Evolutionary conservation across 2,329 filamentous ascomycete genomes (phyloP).

Genomic region (Endoconidiophora polonica): DNA sequence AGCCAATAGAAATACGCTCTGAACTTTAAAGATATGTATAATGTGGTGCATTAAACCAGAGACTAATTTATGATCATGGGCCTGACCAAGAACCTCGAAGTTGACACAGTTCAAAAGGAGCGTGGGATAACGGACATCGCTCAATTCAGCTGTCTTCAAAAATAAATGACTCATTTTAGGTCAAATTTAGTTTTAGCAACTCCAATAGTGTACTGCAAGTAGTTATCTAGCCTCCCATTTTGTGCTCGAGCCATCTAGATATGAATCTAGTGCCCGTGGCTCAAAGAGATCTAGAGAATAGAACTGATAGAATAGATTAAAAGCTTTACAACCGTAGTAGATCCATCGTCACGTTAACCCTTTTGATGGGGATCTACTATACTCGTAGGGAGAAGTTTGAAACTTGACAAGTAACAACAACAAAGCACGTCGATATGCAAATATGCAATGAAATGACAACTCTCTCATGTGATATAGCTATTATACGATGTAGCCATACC

Average conservation of each 20-base stretch:
- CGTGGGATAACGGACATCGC: neutral
- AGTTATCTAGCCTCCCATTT: too few relatives aligned
- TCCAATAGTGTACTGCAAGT: too few relatives aligned
- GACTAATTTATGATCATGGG: neutral
- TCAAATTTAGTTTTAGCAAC: too few relatives aligned
- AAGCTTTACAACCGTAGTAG: neutral
- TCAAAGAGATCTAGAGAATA: neutral
- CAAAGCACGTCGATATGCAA: too few relatives aligned
- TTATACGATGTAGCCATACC: too few relatives aligned
- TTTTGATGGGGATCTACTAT: neutral
- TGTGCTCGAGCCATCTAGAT: too few relatives aligned
- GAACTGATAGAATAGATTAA: neutral
- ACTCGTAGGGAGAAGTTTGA: neutral
- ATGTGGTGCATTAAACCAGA: neutral
- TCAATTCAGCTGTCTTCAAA: neutral
- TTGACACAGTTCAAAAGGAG: neutral
- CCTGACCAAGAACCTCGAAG: neutral
- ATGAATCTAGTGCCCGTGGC: too few relatives aligned
- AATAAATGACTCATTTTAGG: too few relatives aligned
- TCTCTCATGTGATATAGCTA: too few relatives aligned
- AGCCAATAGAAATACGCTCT: neutral
- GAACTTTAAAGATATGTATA: neutral
- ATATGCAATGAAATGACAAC: too few relatives aligned
- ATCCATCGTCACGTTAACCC: neutral
- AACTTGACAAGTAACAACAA: neutral